Evolutionary conservation across 1,284 basidiomycete species (phyloP), one percentile per base, ranked within the genome.

Genomic region (Ceratobasidium sp.): DNA sequence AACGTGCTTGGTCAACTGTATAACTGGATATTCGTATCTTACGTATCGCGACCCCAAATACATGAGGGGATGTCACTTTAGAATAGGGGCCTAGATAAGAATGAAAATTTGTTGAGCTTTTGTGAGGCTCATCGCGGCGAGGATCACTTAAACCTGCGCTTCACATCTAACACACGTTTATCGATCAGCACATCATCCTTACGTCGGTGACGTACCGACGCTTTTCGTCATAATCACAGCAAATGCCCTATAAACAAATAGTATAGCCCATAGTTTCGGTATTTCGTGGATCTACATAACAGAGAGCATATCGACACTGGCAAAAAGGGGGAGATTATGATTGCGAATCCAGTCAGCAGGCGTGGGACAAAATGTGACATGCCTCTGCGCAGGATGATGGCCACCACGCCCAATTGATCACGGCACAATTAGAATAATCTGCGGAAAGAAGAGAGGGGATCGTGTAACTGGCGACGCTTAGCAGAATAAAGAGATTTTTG

Each of bases 241-340:
- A 62, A 62, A 47, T 2, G 1, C 26, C 21, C 47, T 30, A 32
- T 13, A 55, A 62, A 38, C 35, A 38, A 38, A 38, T 38, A 38
- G 35, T 38, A 38, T 38, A 38, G 35, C 35, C 44, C 59, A 49
- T 43, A n/a, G 46, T 62, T 62, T 62, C 44, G 59, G 49, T 26
- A 52, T 52, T 52, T 52, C 49, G 58, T 26, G 59, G 59, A 62
- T 62, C 59, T 62, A 62, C 59, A 62, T 49, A 62, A 49, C 28
- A n/a, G 28, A n/a, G 38, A 8, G 32, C 30, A 30, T 16, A 47
- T 49, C 26, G 43, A 32, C 43, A 62, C 52, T 55, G 47, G n/a
- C 30, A 32, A 49, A 62, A 41, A 62, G 44, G n/a, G 21, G 16
- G 35, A 32, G 47, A 32, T 21, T 5, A n/a, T 41, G 44, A 62